phyloP scores from a whole-genome alignment of 768 basidiomycete genomes.

The Scleroderma citrinum region DNA sequence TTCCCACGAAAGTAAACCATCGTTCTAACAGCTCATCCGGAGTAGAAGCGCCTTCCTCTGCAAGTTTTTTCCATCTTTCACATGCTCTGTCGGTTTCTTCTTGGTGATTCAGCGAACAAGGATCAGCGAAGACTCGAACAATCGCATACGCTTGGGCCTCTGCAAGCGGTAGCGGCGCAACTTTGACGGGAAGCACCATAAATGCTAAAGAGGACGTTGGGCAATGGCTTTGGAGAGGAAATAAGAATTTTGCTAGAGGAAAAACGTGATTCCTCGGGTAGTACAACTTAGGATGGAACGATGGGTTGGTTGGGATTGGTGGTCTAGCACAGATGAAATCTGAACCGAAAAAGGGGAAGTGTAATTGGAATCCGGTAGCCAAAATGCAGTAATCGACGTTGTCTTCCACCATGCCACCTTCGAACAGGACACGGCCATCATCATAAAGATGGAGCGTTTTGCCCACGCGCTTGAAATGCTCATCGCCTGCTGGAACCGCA shows the following conservation, averaged over 20 bases:
- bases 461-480: constrained; percentile 36
- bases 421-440: constrained; percentile 47
- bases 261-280: constrained; percentile 66
- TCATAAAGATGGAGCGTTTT: constrained; percentile 37
- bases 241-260: constrained; percentile 65
- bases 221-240: constrained; percentile 48
- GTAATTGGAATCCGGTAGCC: constrained; percentile 69
- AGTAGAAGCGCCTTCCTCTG: constrained; percentile 25
- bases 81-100: constrained; percentile 46
- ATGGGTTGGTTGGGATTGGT: constrained; percentile 43
- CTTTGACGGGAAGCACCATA: constrained; percentile 50
- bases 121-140: constrained; percentile 48
- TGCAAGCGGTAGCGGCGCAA: constrained; percentile 69
- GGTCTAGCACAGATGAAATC: constrained; percentile 27
- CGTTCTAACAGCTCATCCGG: constrained; percentile 40
- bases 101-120: constrained; percentile 41
- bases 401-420: constrained; percentile 50
- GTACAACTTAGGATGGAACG: constrained; percentile 45
- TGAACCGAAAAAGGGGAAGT: constrained; percentile 55
- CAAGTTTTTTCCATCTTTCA: constrained; percentile 42
- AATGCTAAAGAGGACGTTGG: constrained; percentile 56
- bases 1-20: constrained; percentile 48
- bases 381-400: constrained; percentile 60
- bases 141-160: constrained; percentile 73
- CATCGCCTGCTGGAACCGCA: constrained; percentile 25